Base-by-base conservation (phyloP, 768 basidiomycete species). In the Scleroderma bovista region DNA sequence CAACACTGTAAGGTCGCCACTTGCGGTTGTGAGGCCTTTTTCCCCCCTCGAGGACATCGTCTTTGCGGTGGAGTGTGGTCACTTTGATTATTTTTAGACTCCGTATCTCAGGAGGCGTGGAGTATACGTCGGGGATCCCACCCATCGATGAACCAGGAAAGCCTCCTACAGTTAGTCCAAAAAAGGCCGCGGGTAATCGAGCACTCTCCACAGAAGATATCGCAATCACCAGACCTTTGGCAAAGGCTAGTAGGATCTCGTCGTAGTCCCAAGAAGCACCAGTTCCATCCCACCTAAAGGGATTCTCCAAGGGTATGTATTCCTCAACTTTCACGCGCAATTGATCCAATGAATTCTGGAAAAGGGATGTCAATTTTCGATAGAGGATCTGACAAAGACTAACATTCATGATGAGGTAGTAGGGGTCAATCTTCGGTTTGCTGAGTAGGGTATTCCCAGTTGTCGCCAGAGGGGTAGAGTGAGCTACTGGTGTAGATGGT, bases 321-420 rank as follows among this genome's bases (percentile, higher is more conserved):
- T 70, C 57, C 46, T 79, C 75, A 26, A 91, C 79, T 45, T 87
- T 75, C 15, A 86, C 76, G 24, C 84, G 84, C 41, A 93, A 75
- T 22, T 82, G 81, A 46, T 72, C 77, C 26, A 93, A 75, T 45
- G 84, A 66, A 61, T 84, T 76, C 87, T 89, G 57, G 9, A 47
- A 24, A 34, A 38, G 6, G 24, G 24, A 13, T 10, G 60, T 24
- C 61, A 55, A 41, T 11, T 55, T 36, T 36, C 10, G 37, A 23
- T n/a, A 16, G 39, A 39, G 31, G 13, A 16, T 6, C 3, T 22
- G 12, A 40, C 31, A n/a, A 37, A 40, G 4, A 65, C 78, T 65
- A 62, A 87, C 91, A 64, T 84, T 81, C 33, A 80, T 79, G 58
- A 98, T 96, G 50, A 95, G 78, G 67, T 86, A 87, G 68, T 98